Evolutionary conservation across 129 eudicot genomes (phyloP).

Genomic region (Flaveria sonorensis): DNA sequence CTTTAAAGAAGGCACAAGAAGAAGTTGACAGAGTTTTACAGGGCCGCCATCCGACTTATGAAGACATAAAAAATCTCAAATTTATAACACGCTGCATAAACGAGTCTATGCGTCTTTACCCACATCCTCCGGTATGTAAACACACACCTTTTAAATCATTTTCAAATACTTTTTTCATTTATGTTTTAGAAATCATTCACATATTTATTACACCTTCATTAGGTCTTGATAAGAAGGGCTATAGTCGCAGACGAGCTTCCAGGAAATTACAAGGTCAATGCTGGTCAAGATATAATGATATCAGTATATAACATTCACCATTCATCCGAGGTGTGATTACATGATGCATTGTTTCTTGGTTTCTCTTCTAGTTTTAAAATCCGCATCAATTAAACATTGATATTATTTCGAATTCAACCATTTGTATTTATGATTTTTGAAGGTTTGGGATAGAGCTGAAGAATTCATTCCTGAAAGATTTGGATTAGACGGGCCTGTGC

Average conservation of each 20-base stretch:
- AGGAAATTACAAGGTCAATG: constrained; percentile 83
- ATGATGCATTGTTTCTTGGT: not conserved
- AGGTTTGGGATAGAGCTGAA: constrained; percentile 98
- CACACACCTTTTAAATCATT: not conserved
- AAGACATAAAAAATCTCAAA: constrained; percentile 78
- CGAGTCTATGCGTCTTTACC: constrained; percentile 93
- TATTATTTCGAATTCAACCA: not conserved
- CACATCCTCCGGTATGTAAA: constrained; percentile 88
- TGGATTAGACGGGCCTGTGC: constrained; percentile 77
- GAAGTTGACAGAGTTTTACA: constrained; percentile 88
- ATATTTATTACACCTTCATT: not conserved
- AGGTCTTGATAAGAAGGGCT: constrained; percentile 97
- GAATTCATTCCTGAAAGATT: constrained; percentile 90
- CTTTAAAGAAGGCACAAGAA: constrained; percentile 75
- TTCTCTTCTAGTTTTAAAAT: not conserved
- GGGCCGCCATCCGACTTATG: constrained; percentile 77
- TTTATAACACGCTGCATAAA: constrained; percentile 84
- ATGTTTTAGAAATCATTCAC: not conserved
- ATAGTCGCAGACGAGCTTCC: constrained; percentile 74
- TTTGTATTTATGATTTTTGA: not conserved
- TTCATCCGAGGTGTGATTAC: constrained; percentile 70
- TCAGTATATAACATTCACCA: constrained; percentile 96
- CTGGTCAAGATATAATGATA: constrained; percentile 99
- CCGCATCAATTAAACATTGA: not conserved
- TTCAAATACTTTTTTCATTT: not conserved